Evolutionary conservation across 495 filamentous ascomycete genomes (phyloP), one percentile per base, ranked within the genome.

Genomic region (Neurospora sp.): DNA sequence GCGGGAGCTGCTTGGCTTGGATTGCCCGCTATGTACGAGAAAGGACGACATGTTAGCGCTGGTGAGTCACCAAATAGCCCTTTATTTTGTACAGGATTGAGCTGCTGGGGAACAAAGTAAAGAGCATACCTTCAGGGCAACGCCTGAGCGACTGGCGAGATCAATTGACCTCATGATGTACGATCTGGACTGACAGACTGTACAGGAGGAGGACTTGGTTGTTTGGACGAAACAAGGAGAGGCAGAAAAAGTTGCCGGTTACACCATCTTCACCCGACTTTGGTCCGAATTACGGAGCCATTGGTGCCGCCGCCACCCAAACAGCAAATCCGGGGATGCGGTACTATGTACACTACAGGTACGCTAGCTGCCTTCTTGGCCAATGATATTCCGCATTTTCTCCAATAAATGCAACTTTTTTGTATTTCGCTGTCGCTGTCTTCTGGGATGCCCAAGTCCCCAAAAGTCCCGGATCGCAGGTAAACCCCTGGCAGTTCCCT

Each of bases 131-230:
- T 71, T 79, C 44, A 83, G 76, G 73, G 76, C 78, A 14, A 70
- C 74, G 74, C 81, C 81, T 54, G 81, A 79, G 70, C 81, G 78
- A 73, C 81, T 76, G 76, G 81, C 81, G 44, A 83, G 76, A 71
- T 80, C 78, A 78, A 83, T 83, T 80, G 81, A 74, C 77, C 81
- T 81, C 81, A 83, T 83, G 20, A 35, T 79, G 44, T 48, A 48
- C 42, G 62, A 62, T 72, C 39, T 71, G 74, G 54, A 70, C 35
- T 74, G 59, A 71, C 38, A 70, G 35, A 20, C 62, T 69, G 39
- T 35, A 41, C 23, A 20, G 20, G 71, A 42, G 42, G 27, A 62
- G 23, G 35, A 9, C 35, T 35, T 31, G 9, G 41, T 66, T 48
- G 72, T 42, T 70, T 69, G 46, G 74, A 71, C 71, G 76, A 70